phyloP scores from a whole-genome alignment of 176 grass and related monocot genomes.

The Eremochloa ophiuroides region DNA sequence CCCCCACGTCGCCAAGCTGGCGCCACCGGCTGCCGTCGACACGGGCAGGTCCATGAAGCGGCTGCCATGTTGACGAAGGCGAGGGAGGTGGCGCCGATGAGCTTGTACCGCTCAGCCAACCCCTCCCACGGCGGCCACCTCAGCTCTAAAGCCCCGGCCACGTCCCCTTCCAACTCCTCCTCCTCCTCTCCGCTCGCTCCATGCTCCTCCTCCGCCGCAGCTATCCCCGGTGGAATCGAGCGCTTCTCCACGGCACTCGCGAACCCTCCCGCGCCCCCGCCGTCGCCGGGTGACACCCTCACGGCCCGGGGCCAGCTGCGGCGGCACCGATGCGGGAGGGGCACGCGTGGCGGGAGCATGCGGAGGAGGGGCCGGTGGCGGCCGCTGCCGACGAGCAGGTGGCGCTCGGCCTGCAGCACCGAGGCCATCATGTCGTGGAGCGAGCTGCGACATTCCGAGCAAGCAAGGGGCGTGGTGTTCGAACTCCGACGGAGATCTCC shows the following conservation, averaged over 20 bases:
- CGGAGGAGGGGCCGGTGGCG: constrained; percentile 16
- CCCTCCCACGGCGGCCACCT: constrained; percentile 70
- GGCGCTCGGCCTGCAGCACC: constrained; percentile 23
- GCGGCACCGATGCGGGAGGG: not conserved
- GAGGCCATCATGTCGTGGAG: constrained; percentile 34
- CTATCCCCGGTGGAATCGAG: not conserved
- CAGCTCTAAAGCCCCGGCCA: constrained; percentile 29
- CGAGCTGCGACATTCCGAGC: too few relatives aligned
- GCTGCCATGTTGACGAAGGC: constrained; percentile 99
- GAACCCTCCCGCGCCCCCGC: constrained; percentile 12
- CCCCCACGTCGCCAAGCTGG: constrained; percentile 19
- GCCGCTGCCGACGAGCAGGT: not conserved
- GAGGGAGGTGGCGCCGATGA: constrained; percentile 80
- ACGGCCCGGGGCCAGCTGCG: not conserved
- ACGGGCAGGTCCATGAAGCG: constrained; percentile 3
- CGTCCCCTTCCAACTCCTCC: constrained; percentile 15
- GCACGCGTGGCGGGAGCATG: constrained; percentile 33
- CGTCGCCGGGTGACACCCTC: constrained; percentile 37
- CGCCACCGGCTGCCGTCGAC: constrained; percentile 11
- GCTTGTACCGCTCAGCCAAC: constrained; percentile 65
- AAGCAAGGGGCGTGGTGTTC: too few relatives aligned
- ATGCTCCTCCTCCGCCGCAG: constrained; percentile 25
- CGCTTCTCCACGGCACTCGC: constrained; percentile 41
- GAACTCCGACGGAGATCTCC: too few relatives aligned
- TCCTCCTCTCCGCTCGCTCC: constrained; percentile 1